These are phyloP conservation scores for Scheffersomyces cryptocercus DNA, from an alignment of 1,139 yeast species.

Conservation along the genomic window DNA sequence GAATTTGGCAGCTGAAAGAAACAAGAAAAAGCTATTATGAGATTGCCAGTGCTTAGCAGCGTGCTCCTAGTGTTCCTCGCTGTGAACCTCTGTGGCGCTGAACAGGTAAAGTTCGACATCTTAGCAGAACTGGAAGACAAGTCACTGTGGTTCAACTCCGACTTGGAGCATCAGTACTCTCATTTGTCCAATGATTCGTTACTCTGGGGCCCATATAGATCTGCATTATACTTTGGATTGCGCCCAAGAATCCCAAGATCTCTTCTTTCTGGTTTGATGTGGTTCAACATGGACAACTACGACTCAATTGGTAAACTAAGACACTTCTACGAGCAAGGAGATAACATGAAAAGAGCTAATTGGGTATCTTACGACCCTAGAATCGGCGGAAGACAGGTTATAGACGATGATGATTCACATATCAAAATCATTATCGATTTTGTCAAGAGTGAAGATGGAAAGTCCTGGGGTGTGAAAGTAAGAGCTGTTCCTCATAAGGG, in stretches of 20 bases:
- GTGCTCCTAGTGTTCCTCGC: background rate
- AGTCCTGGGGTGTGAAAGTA: constrained; percentile 76
- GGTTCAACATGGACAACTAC: constrained; percentile 73
- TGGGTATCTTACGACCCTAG: constrained; percentile 91
- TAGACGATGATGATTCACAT: constrained; percentile 66
- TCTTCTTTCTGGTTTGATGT: constrained; percentile 78
- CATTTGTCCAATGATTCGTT: constrained; percentile 36
- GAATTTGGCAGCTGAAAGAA: background rate
- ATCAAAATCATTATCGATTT: constrained; percentile 69
- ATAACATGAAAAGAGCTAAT: constrained; percentile 72
- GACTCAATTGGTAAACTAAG: constrained; percentile 64
- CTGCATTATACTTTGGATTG: constrained; percentile 83
- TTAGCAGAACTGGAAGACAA: constrained; percentile 7
- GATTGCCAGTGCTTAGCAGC: background rate
- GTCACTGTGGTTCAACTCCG: constrained; percentile 5
- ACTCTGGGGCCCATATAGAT: constrained; percentile 91
- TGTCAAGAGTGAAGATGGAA: constrained; percentile 71
- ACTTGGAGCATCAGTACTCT: constrained; percentile 22
- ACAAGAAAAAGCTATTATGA: background rate
- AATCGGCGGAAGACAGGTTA: constrained; percentile 77
- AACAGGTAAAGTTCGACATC: constrained; percentile 17
- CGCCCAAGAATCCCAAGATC: constrained; percentile 81
- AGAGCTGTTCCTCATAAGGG: constrained; percentile 61
- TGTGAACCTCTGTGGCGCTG: background rate
- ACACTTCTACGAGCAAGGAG: constrained; percentile 78